Conservation (phyloP, 441 rosid genomes). For the Aleurites moluccanus region DNA sequence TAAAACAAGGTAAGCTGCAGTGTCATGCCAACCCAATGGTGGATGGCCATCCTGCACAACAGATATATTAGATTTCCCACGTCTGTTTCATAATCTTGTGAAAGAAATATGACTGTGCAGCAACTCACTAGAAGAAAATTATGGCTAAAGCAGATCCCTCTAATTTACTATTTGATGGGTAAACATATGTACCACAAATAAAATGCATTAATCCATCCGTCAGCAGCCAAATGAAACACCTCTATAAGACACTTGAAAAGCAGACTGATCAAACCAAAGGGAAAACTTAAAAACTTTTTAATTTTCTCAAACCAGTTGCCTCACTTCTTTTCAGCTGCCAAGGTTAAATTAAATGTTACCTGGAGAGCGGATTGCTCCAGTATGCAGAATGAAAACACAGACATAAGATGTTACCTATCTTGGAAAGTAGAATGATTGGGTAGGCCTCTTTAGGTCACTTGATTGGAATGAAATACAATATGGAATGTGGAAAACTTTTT, state of each 20-base stretch:
- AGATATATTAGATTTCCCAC: conserved; percentile 28
- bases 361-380: no score
- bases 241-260: conserved; percentile 1
- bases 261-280: background rate
- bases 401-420: no score
- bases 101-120: conserved; percentile 3
- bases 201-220: background rate
- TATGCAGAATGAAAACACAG: no score
- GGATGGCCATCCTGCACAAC: conserved; percentile 87
- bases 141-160: background rate
- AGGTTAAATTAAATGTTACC: no score
- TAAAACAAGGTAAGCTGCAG: conserved; percentile 88
- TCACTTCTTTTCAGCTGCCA: conserved; percentile 1
- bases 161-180: conserved; percentile 14
- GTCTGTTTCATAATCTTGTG: conserved; percentile 9
- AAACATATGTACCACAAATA: background rate
- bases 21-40: conserved; percentile 91
- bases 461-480: no score
- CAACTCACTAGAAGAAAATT: background rate
- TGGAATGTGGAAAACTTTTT: no score
- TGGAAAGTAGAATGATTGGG: no score
- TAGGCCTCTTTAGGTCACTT: no score
- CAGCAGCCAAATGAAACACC: conserved; percentile 5
- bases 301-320: conserved; percentile 6
- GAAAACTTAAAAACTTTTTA: background rate